Base-by-base conservation (phyloP, 345 rosid genomes). In the Pistacia integerrima region DNA sequence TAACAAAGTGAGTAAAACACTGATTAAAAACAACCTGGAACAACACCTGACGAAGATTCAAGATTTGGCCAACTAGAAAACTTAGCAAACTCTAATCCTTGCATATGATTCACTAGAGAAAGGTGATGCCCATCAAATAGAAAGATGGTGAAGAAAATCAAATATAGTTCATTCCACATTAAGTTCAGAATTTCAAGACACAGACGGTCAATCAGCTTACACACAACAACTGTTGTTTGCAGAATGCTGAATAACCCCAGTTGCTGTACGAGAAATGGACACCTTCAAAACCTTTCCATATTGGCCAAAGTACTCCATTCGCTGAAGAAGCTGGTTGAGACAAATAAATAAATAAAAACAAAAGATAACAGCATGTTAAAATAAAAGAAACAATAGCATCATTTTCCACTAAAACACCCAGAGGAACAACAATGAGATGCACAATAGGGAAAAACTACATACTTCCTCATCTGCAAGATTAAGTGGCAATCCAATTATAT, bases 221-320 rank as follows among this genome's bases (percentile, higher is more conserved):
- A 91, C 88, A 86, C 93, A 83, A 86, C 97, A 91, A 78, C 88
- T 90, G 77, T 80, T 87, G 77, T 91, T 91, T 49, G 91, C 80
- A 74, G 85, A 86, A 69, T 87, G 94, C 66, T 88, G 94, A 75
- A 90, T 88, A 52, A 66, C 90, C 68, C 97, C 97, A 69, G 87
- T 70, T 67, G 89, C 86, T n/a, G 90, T 88, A 52, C 89, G 88
- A 56, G 92, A 91, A 83, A 90, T 86, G 57, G 94, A 91, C 58
- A 91, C 91, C 69, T 91, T 91, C 5, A 86, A 80, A 67, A 90
- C 97, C 77, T 87, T 91, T 59, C 94, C 94, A 85, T 91, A 91
- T 76, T 85, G 90, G 51, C 92, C 92, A 81, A 91, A 91, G 73
- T 84, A 91, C 61, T 91, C 94, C 79, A 64, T 92, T 16, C 46